A percentile compares a stretch with the other conserved stretches of the same genome.
These are phyloP conservation scores for Fusarium tuaranense DNA, from an alignment of 2,329 filamentous ascomycete genomes.

Conservation along the genomic window DNA sequence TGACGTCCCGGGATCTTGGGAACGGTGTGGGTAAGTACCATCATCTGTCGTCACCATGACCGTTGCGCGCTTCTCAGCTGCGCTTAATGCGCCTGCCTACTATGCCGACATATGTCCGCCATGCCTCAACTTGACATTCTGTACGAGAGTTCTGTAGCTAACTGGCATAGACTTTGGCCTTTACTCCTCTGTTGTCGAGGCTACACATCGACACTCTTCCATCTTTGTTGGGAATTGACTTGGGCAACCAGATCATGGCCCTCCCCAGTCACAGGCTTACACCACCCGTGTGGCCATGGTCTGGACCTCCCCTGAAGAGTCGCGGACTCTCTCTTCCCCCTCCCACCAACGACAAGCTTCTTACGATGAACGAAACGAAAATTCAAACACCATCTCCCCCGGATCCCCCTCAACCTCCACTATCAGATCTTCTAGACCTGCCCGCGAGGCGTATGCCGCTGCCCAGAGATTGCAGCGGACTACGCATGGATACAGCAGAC, in stretches of 20 bases:
- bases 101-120: too few relatives aligned
- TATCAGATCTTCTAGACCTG: conserved; percentile 16
- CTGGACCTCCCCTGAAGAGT: conserved; percentile 47
- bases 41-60: conserved; percentile 36
- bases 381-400: conserved; percentile 20
- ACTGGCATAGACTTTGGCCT: conserved; percentile 75
- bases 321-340: conserved; percentile 1
- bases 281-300: conserved; percentile 54
- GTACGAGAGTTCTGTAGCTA: background rate
- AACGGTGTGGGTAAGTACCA: conserved; percentile 71
- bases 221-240: conserved; percentile 74
- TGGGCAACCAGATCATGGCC: conserved; percentile 45
- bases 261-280: conserved; percentile 33
- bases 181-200: conserved; percentile 84
- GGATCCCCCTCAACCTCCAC: conserved; percentile 9
- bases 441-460: conserved; percentile 1
- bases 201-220: conserved; percentile 82
- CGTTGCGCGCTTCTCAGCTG: background rate
- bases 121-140: too few relatives aligned
- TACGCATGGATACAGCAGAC: conserved; percentile 17
- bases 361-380: conserved; percentile 8
- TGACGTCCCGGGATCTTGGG: conserved; percentile 78
- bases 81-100: background rate
- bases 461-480: conserved; percentile 12
- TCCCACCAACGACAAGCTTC: conserved; percentile 9